Conservation (phyloP, 306 rosid genomes). For the Medicago lupulina region DNA sequence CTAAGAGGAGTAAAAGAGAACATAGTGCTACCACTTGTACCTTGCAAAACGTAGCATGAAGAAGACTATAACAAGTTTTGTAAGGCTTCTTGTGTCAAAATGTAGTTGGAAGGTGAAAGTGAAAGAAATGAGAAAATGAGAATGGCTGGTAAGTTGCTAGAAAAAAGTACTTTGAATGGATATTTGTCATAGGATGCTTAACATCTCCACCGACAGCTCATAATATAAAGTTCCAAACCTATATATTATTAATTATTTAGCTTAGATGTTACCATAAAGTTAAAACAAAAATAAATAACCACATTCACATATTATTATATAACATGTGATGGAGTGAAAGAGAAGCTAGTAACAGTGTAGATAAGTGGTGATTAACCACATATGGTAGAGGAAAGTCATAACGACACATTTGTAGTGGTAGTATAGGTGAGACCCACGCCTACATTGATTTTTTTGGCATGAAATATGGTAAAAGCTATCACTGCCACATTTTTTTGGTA, state of each 20-base stretch:
- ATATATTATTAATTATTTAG: not conserved
- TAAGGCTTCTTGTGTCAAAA: constrained; percentile 6
- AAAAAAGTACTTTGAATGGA: constrained; percentile 29
- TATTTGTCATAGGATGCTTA: constrained; percentile 54
- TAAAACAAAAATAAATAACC: not conserved
- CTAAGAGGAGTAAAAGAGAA: constrained; percentile 5
- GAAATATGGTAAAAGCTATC: constrained; percentile 3
- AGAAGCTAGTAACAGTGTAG: constrained; percentile 30
- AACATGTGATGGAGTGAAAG: constrained; percentile 31
- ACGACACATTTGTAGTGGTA: not conserved
- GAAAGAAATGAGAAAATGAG: constrained; percentile 35
- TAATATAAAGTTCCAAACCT: constrained; percentile 6
- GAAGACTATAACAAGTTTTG: constrained; percentile 22
- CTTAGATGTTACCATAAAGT: constrained; percentile 19
- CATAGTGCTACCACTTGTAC: constrained; percentile 25
- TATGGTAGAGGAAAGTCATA: constrained; percentile 31
- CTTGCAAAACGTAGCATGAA: constrained; percentile 39
- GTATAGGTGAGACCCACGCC: constrained; percentile 1
- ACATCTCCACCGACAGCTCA: constrained; percentile 48
- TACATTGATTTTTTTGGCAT: constrained; percentile 30
- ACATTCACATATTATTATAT: constrained; percentile 17
- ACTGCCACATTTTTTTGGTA: no score
- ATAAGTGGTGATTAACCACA: constrained; percentile 29
- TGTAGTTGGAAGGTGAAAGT: constrained; percentile 36
- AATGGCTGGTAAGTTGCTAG: not conserved